These are phyloP conservation scores for Cercospora brassicicola DNA, from an alignment of 2,329 filamentous ascomycete species.

Conservation along the genomic window DNA sequence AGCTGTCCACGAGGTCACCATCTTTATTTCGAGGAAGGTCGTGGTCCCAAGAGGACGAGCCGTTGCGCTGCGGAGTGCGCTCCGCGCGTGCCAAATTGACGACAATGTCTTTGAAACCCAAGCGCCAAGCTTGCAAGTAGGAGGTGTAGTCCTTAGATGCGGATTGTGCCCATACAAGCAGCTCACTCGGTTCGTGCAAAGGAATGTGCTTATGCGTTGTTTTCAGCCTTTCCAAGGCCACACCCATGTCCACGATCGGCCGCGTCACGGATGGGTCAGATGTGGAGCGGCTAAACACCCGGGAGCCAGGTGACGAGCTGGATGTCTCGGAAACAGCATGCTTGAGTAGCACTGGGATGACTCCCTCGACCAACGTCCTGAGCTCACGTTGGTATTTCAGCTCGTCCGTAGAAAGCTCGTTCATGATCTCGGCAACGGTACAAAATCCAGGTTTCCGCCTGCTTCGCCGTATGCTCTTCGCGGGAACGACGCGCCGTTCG, in stretches of 20 bases:
- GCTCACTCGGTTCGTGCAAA: slow-evolving; percentile 65
- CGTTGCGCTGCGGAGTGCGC: slow-evolving; percentile 34
- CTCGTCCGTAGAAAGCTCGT: slow-evolving; percentile 80
- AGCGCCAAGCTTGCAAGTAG: slow-evolving; percentile 83
- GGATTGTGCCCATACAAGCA: slow-evolving; percentile 79
- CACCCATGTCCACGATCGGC: slow-evolving; percentile 91
- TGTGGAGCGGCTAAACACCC: slow-evolving; percentile 37
- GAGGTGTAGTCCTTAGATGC: slow-evolving; percentile 77
- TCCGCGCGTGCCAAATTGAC: slow-evolving; percentile 83
- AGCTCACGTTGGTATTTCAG: slow-evolving; percentile 85
- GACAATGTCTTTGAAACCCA: slow-evolving; percentile 91
- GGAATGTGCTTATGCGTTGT: slow-evolving; percentile 78
- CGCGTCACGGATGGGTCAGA: slow-evolving; percentile 68
- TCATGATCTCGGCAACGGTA: slow-evolving; percentile 72
- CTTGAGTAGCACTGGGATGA: slow-evolving; percentile 86
- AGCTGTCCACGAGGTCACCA: slow-evolving; percentile 59
- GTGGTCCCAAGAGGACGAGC: slow-evolving; percentile 54
- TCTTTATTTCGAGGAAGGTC: slow-evolving; percentile 59
- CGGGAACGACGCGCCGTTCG: slow-evolving; percentile 70
- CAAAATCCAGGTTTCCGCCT: slow-evolving; percentile 65
- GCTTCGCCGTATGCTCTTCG: slow-evolving; percentile 74
- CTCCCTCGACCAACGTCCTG: slow-evolving; percentile 88
- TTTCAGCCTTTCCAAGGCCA: slow-evolving; percentile 81
- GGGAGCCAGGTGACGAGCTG: slow-evolving; percentile 47
- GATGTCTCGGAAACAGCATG: slow-evolving; percentile 72